Base-by-base conservation (phyloP, 2,329 filamentous ascomycete species). In the Mycosphaerelloides madeirae region DNA sequence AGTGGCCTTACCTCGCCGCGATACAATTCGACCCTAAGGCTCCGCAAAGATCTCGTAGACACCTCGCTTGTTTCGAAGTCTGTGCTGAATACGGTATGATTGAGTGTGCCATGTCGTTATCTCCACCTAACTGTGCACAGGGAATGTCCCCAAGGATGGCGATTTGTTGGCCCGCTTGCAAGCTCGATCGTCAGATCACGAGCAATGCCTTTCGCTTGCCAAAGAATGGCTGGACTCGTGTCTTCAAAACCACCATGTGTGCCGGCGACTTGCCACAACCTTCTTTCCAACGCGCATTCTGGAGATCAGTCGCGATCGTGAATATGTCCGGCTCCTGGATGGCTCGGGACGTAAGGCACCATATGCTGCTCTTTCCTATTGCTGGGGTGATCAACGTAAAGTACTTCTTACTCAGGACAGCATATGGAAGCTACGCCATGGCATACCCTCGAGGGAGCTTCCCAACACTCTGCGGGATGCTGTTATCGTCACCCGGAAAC, bases 291-390 rank as follows among this genome's bases (percentile, higher is more conserved):
- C 31, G 25, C 22, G 22, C 6, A 25, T 25, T 25, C 22, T 25
- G 22, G 22, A 29, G 12, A 29, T 25, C 22, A 25, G 22, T 9
- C 9, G 6, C 8, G 28, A 15, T 22, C 14, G 2, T n/a, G n/a
- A n/a, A n/a, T n/a, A n/a, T 8, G 31, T 39, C 11, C 29, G 31
- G 5, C 36, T 45, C 3, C 13, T 40, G 5, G 18, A 45, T 15
- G 43, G 43, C 3, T 3, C 18, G 7, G 15, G 20, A 11, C 35
- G 40, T 14, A 35, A 16, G 9, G 43, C 25, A 8, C 19, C 13
- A 13, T 50, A 44, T 29, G 43, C 39, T 14, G 48, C 48, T n/a
- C 37, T 50, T 3, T 46, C 43, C 9, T 45, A 50, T 18, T 50
- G 48, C 32, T 50, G 48, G 48, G 48, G 48, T 6, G 18, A 16